A percentile compares a stretch with the other conserved stretches of the same genome.
Evolutionary conservation across 768 basidiomycete species (phyloP).

Genomic region (Infundibulicybe gibba): DNA sequence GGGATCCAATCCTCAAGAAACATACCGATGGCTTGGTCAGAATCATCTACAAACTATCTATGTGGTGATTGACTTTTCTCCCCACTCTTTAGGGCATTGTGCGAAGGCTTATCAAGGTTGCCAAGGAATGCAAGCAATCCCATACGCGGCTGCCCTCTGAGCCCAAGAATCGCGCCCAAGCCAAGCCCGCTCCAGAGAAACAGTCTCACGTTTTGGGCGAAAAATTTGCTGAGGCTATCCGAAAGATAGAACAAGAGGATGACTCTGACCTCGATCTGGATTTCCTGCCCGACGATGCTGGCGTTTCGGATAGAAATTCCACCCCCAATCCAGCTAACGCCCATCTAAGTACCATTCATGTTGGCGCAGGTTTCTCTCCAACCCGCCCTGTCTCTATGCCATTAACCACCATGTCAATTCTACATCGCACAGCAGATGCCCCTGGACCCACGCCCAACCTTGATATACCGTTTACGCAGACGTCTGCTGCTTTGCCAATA

Average conservation of each 20-base stretch:
- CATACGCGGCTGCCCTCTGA: slow-evolving; percentile 43
- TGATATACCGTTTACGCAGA: slow-evolving; percentile 30
- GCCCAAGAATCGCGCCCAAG: slow-evolving; percentile 23
- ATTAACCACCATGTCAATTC: slow-evolving; percentile 54
- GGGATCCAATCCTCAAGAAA: slow-evolving; percentile 65
- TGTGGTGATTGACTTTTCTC: slow-evolving; percentile 5
- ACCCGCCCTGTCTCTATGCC: slow-evolving; percentile 45
- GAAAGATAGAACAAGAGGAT: slow-evolving; percentile 38
- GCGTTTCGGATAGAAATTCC: slow-evolving; percentile 28
- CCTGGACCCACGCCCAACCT: slow-evolving; percentile 21
- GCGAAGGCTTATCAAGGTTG: slow-evolving; percentile 77
- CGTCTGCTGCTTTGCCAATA: slow-evolving; percentile 42
- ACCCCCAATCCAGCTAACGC: slow-evolving; percentile 44
- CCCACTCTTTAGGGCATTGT: slow-evolving; percentile 60
- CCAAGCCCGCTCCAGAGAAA: slow-evolving; percentile 27
- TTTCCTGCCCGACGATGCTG: slow-evolving; percentile 54
- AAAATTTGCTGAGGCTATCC: slow-evolving; percentile 60
- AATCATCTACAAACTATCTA: slow-evolving; percentile 8
- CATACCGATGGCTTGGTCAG: slow-evolving; percentile 72
- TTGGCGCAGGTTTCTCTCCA: slow-evolving; percentile 30
- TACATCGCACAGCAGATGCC: slow-evolving; percentile 57
- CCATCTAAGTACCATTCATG: slow-evolving; percentile 38
- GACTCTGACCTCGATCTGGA: slow-evolving; percentile 80
- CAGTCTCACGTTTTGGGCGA: slow-evolving; percentile 53
- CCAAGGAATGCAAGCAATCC: slow-evolving; percentile 73